Base-by-base conservation (phyloP, 1,284 basidiomycete species). In the Ganoderma lingzhi region DNA sequence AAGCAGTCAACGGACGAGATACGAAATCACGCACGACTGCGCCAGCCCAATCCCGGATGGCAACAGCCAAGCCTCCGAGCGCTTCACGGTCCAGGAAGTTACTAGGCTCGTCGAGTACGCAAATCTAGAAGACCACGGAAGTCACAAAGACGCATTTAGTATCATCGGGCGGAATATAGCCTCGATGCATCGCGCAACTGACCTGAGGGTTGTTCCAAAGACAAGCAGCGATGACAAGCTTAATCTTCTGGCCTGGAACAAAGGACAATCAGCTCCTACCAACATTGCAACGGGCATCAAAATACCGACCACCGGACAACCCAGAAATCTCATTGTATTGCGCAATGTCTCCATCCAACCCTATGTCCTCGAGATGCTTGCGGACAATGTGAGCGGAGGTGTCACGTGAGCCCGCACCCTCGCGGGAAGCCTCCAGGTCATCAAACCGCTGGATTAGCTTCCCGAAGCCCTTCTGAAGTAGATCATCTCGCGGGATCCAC, bases 271-370 rank as follows among this genome's bases (percentile, higher is more conserved):
- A 61, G 41, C 64, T 45, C 39, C 37, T 42, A 23, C 14, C 30
- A 59, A n/a, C 61, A 12, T 32, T 32, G 41, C 5, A n/a, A 30
- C 4, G 9, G 17, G 10, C 28, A 30, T 17, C 6, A 68, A 44
- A 69, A 59, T 44, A 70, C 84, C 72, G 76, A 90, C 91, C 95
- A 81, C 95, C 96, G 30, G 93, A 96, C 65, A 96, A 83, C 45
- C 96, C 96, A 62, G 90, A 90, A 78, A 98, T 96, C 82, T 98
- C 96, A 80, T 98, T 97, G 83, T 98, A 98, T 81, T 97, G 96
- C 6, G 96, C 96, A 75, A 97, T 98, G 83, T 98, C 95, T 60
- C 96, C 97, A 82, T 99, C 96, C 62, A 99, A 86, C 64, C 97
- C 97, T 70, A 99, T 96, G 75, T 97, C 96, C 82, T 96, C 96